phyloP scores from a whole-genome alignment of 2,329 filamentous ascomycete genomes.

The Trichoderma sp. region DNA sequence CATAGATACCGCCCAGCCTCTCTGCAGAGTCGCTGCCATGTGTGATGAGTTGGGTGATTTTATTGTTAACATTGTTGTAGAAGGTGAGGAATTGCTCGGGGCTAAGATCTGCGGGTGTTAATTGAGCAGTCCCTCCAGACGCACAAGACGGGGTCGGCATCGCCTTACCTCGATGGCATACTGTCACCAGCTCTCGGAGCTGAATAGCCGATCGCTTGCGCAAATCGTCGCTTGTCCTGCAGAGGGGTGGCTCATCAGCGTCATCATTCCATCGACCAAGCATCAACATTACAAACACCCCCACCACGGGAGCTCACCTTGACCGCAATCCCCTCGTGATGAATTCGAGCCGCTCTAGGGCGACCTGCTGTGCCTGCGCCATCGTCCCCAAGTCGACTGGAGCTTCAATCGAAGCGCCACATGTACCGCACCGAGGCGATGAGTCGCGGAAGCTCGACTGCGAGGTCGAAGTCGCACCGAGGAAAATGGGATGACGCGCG shows the following conservation, averaged over 20 bases:
- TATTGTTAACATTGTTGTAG: slow-evolving; percentile 58
- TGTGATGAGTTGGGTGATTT: slow-evolving; percentile 68
- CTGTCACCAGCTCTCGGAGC: slow-evolving; percentile 56
- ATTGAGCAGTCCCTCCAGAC: not conserved
- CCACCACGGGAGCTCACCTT: slow-evolving; percentile 43
- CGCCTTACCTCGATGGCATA: slow-evolving; percentile 55
- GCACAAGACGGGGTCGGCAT: not conserved
- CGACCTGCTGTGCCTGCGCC: slow-evolving; percentile 52
- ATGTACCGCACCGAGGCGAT: slow-evolving; percentile 10
- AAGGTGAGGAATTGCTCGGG: slow-evolving; percentile 72
- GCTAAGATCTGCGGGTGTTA: slow-evolving; percentile 62
- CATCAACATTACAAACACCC: not conserved
- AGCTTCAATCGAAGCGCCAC: slow-evolving; percentile 20
- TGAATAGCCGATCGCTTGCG: slow-evolving; percentile 55
- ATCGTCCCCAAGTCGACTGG: slow-evolving; percentile 36
- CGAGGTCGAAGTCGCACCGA: slow-evolving; percentile 2
- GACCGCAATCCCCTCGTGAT: slow-evolving; percentile 58
- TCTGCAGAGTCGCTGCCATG: slow-evolving; percentile 86
- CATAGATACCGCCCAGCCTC: slow-evolving; percentile 86
- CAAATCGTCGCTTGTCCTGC: slow-evolving; percentile 48
- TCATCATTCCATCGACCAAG: not conserved
- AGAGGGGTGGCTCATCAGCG: not conserved
- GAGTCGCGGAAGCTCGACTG: not conserved
- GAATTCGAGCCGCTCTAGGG: slow-evolving; percentile 56
- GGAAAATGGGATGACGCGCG: slow-evolving; percentile 14